phyloP scores from a whole-genome alignment of 345 rosid genomes.

The Ailanthus altissimus region DNA sequence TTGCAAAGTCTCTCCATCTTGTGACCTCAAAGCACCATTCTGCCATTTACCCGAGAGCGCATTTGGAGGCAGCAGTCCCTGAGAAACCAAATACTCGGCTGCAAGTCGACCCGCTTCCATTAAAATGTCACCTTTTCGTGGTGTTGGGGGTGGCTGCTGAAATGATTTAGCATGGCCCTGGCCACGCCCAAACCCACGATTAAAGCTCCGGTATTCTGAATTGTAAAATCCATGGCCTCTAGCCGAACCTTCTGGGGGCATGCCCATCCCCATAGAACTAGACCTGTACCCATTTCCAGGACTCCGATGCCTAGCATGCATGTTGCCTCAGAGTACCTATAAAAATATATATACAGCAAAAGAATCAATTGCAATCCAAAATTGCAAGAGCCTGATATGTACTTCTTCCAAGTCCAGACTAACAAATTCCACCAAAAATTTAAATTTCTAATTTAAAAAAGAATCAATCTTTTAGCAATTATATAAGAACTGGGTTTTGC shows the following conservation, averaged over 20 bases:
- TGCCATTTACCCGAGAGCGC: constrained; percentile 77
- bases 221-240: constrained; percentile 82
- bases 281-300: constrained; percentile 92
- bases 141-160: constrained; percentile 54
- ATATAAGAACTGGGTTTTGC: neutral
- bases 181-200: constrained; percentile 80
- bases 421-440: neutral
- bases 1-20: constrained; percentile 51
- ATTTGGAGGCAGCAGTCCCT: constrained; percentile 61
- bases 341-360: neutral
- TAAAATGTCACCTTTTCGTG: constrained; percentile 64
- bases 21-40: constrained; percentile 67
- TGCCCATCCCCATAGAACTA: constrained; percentile 61
- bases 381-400: neutral
- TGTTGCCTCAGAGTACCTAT: constrained; percentile 32
- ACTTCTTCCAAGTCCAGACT: neutral
- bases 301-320: constrained; percentile 89
- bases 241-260: constrained; percentile 65
- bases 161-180: constrained; percentile 61
- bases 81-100: constrained; percentile 86
- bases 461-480: neutral
- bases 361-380: neutral
- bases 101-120: constrained; percentile 97
- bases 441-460: neutral
- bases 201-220: constrained; percentile 68